These are phyloP conservation scores for Nemania sp. DNA, from an alignment of 2,329 filamentous ascomycete genomes.

Conservation along the genomic window DNA sequence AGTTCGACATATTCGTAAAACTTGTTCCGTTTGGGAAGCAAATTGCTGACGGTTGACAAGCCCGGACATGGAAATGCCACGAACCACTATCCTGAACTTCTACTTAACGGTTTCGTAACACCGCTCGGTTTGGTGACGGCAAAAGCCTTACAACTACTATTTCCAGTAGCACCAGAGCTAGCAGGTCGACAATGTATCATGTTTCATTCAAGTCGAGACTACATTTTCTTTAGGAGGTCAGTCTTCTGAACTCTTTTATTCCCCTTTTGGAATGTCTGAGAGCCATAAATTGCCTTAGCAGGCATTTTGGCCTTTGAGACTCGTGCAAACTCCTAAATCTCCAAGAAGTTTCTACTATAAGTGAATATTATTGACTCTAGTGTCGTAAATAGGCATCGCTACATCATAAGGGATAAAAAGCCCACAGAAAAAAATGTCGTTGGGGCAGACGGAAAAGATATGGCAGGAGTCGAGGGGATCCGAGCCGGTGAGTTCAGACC, in stretches of 20 bases:
- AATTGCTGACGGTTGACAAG: constrained; percentile 21
- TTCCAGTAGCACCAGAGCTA: constrained; percentile 85
- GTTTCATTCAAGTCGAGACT: constrained; percentile 91
- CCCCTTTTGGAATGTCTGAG: no score
- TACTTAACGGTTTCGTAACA: constrained; percentile 95
- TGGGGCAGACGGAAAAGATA: constrained; percentile 81
- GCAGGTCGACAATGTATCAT: constrained; percentile 91
- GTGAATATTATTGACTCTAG: no score
- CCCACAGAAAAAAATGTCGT: constrained; percentile 88
- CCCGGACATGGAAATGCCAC: constrained; percentile 91
- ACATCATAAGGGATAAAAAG: constrained; percentile 91
- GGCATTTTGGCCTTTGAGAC: no score
- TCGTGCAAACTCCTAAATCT: no score
- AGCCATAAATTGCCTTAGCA: no score
- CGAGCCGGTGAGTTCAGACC: constrained; percentile 62
- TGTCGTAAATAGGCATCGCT: no score
- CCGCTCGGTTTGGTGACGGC: constrained; percentile 90
- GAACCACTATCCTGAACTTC: constrained; percentile 85
- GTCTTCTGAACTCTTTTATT: no score
- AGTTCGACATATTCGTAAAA: not conserved
- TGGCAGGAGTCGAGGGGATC: constrained; percentile 87
- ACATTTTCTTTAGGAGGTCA: constrained; percentile 94
- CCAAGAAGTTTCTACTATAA: no score
- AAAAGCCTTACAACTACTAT: constrained; percentile 82
- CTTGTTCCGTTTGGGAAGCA: not conserved